These are phyloP conservation scores for Rickenella mellea DNA, from an alignment of 768 basidiomycete species.

Conservation along the genomic window DNA sequence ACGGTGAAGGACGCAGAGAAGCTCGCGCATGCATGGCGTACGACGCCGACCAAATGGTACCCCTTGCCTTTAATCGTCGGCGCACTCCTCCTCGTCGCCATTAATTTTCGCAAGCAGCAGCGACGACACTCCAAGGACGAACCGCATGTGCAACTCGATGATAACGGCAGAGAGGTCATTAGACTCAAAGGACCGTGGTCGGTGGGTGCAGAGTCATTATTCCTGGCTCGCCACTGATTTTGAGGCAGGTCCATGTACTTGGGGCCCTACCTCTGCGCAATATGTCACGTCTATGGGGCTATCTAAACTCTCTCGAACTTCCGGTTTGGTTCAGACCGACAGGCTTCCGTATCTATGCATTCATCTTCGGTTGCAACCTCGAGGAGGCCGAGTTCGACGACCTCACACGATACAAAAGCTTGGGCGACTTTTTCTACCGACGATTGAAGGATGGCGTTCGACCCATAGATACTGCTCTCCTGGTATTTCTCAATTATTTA, in stretches of 20 bases:
- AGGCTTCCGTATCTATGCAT: constrained; percentile 78
- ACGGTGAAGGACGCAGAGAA: too few species aligned
- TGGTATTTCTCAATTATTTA: constrained; percentile 36
- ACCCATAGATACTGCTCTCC: constrained; percentile 64
- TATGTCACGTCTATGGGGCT: constrained; percentile 96
- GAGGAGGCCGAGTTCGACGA: constrained; percentile 80
- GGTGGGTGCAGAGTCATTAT: constrained; percentile 32
- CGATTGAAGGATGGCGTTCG: constrained; percentile 73
- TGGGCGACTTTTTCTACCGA: constrained; percentile 97
- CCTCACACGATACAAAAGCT: constrained; percentile 66
- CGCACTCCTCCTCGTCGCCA: constrained; percentile 72
- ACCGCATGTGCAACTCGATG: constrained; percentile 54
- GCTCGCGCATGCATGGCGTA: constrained; percentile 68
- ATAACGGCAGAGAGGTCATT: constrained; percentile 75
- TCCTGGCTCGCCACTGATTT: not conserved
- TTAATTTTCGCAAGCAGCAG: constrained; percentile 64
- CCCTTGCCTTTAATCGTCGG: constrained; percentile 88
- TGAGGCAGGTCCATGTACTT: constrained; percentile 81
- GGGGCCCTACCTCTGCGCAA: constrained; percentile 92
- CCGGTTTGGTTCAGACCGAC: constrained; percentile 94
- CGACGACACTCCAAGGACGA: constrained; percentile 28
- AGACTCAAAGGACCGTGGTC: constrained; percentile 89
- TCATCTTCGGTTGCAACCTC: constrained; percentile 88
- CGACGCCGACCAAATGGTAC: constrained; percentile 92
- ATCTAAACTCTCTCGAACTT: constrained; percentile 85